Evolutionary conservation across 208 protist species (phyloP).

Genomic region (Wallacemonas sp.): DNA sequence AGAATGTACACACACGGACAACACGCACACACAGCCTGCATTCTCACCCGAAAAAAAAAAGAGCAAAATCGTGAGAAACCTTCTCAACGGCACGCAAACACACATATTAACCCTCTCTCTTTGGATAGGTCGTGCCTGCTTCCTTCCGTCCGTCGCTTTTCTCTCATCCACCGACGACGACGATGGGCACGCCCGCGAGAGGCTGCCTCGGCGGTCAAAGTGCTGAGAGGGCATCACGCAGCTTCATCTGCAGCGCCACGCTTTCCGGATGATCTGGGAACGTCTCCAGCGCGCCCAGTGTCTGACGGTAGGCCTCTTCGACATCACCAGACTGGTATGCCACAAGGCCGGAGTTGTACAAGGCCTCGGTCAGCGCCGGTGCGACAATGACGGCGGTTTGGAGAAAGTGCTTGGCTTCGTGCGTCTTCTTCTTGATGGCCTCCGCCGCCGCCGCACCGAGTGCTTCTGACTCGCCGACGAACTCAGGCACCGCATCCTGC

Average conservation of each 20-base stretch:
- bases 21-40: too few species aligned
- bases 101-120: too few species aligned
- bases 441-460: constrained; percentile 1
- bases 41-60: too few species aligned
- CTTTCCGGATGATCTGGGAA: constrained; percentile 87
- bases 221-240: constrained; percentile 51
- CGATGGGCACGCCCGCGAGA: too few species aligned
- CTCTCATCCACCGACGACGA: too few species aligned
- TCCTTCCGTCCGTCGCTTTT: too few species aligned
- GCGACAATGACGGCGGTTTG: constrained; percentile 62
- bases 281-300: constrained; percentile 61
- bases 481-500: constrained; percentile 37
- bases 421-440: constrained; percentile 23
- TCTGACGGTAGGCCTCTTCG: constrained; percentile 68
- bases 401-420: constrained; percentile 68
- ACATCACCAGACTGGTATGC: constrained; percentile 74
- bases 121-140: too few species aligned
- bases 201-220: too few species aligned
- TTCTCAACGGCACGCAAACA: too few species aligned
- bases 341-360: constrained; percentile 91
- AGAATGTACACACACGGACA: too few species aligned
- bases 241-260: constrained; percentile 48
- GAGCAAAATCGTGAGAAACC: too few species aligned
- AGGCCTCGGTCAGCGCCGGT: constrained; percentile 84
- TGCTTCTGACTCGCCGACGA: constrained; percentile 36